These are phyloP conservation scores for Tilletia caries DNA, from an alignment of 1,284 basidiomycete genomes.

Conservation along the genomic window DNA sequence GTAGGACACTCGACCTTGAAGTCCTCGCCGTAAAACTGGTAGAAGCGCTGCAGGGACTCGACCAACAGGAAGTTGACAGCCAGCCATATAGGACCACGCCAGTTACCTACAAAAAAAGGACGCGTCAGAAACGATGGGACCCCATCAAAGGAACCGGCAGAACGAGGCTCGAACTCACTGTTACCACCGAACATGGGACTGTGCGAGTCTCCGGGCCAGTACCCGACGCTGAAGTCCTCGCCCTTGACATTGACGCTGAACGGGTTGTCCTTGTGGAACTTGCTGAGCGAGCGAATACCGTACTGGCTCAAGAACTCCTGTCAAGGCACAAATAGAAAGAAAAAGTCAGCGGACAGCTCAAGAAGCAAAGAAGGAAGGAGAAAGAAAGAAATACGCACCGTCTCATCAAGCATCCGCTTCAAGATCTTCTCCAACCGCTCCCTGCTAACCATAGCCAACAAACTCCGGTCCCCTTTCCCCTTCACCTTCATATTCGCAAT, in stretches of 20 bases:
- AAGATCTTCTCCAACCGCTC: slow-evolving; percentile 82
- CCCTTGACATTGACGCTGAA: slow-evolving; percentile 93
- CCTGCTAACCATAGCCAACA: slow-evolving; percentile 86
- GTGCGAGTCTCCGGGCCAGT: slow-evolving; percentile 95
- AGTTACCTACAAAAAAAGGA: slow-evolving; percentile 67
- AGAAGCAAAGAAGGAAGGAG: background rate
- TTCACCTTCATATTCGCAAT: slow-evolving; percentile 79
- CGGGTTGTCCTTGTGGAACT: slow-evolving; percentile 83
- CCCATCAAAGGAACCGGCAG: background rate
- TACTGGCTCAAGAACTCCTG: slow-evolving; percentile 87
- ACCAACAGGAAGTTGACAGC: slow-evolving; percentile 85
- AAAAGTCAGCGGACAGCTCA: background rate
- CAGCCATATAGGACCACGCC: slow-evolving; percentile 82
- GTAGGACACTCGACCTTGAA: slow-evolving; percentile 82
- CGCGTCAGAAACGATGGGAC: background rate
- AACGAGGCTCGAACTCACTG: too few species aligned
- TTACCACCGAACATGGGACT: slow-evolving; percentile 99
- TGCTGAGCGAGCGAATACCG: slow-evolving; percentile 81
- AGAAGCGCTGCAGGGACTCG: slow-evolving; percentile 90
- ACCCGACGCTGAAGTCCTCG: slow-evolving; percentile 82
- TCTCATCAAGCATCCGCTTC: slow-evolving; percentile 84
- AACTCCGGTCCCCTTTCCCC: slow-evolving; percentile 69
- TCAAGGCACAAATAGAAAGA: background rate
- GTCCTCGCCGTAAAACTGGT: slow-evolving; percentile 57
- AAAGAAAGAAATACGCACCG: slow-evolving; percentile 12